Evolutionary conservation across 164 flowering plant genomes (phyloP).

Genomic region (Berberis thunbergii): DNA sequence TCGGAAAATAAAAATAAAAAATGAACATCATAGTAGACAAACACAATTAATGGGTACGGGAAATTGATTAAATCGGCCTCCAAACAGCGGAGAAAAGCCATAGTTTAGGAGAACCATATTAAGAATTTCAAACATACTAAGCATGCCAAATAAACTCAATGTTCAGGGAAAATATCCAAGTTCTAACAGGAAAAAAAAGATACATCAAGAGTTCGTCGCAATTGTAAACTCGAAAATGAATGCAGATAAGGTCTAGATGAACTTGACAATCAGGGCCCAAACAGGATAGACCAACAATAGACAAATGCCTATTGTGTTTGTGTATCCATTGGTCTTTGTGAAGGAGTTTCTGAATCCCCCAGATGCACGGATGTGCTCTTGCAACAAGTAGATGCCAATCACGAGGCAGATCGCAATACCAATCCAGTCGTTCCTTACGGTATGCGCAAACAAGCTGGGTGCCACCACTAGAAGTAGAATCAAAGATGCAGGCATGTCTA

Average conservation of each 20-base stretch:
- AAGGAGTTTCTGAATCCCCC: conserved; percentile 91
- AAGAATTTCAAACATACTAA: too few species aligned
- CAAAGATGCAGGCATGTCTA: conserved; percentile 78
- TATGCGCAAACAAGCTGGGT: conserved; percentile 54
- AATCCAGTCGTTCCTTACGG: conserved; percentile 39
- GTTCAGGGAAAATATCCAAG: too few species aligned
- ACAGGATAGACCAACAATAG: conserved; percentile 65
- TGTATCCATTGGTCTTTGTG: conserved; percentile 60
- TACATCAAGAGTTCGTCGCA: not conserved
- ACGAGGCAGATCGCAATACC: conserved; percentile 46
- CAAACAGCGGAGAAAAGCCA: too few species aligned
- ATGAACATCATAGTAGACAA: too few species aligned
- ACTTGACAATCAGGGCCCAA: conserved; percentile 46
- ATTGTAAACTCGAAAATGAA: not conserved
- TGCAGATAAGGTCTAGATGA: not conserved
- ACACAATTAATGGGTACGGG: too few species aligned
- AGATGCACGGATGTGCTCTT: conserved; percentile 86
- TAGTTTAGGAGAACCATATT: too few species aligned
- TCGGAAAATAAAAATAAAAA: too few species aligned
- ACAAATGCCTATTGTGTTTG: conserved; percentile 77
- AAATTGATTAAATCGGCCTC: too few species aligned
- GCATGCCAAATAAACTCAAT: too few species aligned
- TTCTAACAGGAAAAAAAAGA: not conserved
- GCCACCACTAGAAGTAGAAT: conserved; percentile 79
- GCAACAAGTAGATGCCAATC: conserved; percentile 80